Conservation (phyloP, 2,329 filamentous ascomycete species). For the Cladosporium oxysporum region DNA sequence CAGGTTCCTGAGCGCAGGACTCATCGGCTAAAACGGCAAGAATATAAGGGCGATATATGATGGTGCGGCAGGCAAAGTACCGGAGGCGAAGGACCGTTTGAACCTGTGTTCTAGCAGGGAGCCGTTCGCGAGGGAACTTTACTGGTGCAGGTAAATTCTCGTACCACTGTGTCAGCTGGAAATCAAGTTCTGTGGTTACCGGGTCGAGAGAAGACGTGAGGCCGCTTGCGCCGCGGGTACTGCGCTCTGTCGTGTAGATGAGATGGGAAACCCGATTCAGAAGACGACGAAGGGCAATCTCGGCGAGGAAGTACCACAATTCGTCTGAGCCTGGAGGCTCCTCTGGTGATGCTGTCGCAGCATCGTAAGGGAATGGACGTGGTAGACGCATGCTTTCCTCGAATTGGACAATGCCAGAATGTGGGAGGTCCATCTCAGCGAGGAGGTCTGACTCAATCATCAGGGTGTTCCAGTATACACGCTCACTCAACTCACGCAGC, state of each 20-base stretch:
- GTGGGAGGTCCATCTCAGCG: constrained; percentile 76
- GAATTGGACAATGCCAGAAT: constrained; percentile 79
- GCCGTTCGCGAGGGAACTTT: constrained; percentile 73
- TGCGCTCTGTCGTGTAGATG: constrained; percentile 54
- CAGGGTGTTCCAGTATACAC: constrained; percentile 82
- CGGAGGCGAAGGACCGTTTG: constrained; percentile 77
- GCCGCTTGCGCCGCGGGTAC: constrained; percentile 60
- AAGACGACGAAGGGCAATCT: constrained; percentile 75
- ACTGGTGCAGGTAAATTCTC: constrained; percentile 72
- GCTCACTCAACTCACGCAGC: constrained; percentile 71
- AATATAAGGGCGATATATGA: constrained; percentile 83
- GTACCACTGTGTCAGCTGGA: constrained; percentile 82
- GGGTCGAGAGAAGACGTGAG: constrained; percentile 74
- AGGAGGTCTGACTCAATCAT: constrained; percentile 78
- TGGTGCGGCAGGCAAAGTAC: constrained; percentile 83
- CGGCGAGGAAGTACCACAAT: constrained; percentile 82
- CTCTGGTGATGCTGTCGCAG: constrained; percentile 54
- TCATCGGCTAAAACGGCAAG: constrained; percentile 78
- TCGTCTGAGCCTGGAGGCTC: constrained; percentile 64
- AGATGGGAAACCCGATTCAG: constrained; percentile 47
- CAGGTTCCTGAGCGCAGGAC: constrained; percentile 67
- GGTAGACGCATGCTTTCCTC: constrained; percentile 79
- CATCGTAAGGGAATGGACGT: constrained; percentile 69
- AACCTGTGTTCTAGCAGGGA: constrained; percentile 68
- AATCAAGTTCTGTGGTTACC: constrained; percentile 77